Evolutionary conservation across 2,329 filamentous ascomycete genomes (phyloP).

Genomic region (Magnaporthales sp.): DNA sequence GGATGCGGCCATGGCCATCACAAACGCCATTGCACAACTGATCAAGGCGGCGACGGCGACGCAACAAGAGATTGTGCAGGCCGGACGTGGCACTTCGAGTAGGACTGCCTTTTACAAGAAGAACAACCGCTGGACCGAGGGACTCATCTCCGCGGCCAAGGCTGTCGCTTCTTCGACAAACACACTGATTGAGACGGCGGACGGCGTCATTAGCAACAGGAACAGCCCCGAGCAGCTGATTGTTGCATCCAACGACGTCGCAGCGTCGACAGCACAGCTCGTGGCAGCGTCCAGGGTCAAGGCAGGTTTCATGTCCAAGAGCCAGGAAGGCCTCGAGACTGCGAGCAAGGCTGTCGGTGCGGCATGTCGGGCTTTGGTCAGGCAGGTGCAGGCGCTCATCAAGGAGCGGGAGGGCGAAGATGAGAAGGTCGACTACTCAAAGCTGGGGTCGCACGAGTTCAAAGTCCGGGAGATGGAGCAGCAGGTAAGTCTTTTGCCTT

Average conservation of each 20-base stretch:
- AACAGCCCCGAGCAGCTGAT: slow-evolving; percentile 97
- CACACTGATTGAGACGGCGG: slow-evolving; percentile 93
- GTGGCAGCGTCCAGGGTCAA: slow-evolving; percentile 94
- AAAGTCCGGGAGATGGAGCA: slow-evolving; percentile 99
- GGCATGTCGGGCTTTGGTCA: slow-evolving; percentile 78
- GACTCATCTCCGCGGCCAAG: slow-evolving; percentile 93
- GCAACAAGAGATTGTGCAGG: slow-evolving; percentile 92
- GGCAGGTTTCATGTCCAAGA: slow-evolving; percentile 96
- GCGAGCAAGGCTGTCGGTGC: slow-evolving; percentile 88
- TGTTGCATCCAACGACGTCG: slow-evolving; percentile 94
- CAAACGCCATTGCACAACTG: slow-evolving; percentile 83
- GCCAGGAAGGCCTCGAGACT: slow-evolving; percentile 81
- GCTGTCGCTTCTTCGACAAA: slow-evolving; percentile 91
- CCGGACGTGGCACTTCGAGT: slow-evolving; percentile 79
- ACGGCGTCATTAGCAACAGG: slow-evolving; percentile 84
- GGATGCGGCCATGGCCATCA: slow-evolving; percentile 86
- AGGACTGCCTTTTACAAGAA: slow-evolving; percentile 98
- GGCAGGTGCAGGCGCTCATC: slow-evolving; percentile 93
- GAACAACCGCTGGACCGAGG: slow-evolving; percentile 98
- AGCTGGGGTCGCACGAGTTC: slow-evolving; percentile 89
- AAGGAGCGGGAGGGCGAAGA: slow-evolving; percentile 75
- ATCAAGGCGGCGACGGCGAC: slow-evolving; percentile 92
- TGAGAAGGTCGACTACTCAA: slow-evolving; percentile 78
- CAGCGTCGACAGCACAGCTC: slow-evolving; percentile 90
- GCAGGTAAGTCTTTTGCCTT: slow-evolving; percentile 55